Conservation (phyloP, 257 asterid species). For the Scutellaria minor region DNA sequence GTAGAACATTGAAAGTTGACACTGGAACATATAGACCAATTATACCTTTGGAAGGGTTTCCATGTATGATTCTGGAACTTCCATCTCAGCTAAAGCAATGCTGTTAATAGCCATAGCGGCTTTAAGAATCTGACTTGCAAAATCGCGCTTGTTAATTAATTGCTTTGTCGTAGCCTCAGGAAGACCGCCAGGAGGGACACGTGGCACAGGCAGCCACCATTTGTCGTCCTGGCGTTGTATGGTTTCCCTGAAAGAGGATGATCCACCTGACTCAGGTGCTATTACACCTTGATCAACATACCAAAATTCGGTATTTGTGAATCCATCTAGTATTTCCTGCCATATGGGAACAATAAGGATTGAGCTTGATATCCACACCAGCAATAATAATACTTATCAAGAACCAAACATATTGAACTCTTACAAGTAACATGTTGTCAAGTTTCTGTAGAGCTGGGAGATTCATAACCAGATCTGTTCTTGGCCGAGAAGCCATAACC, state of each 20-base stretch:
- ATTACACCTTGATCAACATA: slow-evolving; percentile 55
- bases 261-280: slow-evolving; percentile 70
- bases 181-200: slow-evolving; percentile 78
- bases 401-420: slow-evolving; percentile 21
- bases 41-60: slow-evolving; percentile 86
- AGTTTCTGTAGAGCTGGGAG: slow-evolving; percentile 94
- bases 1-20: too few relatives aligned
- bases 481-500: slow-evolving; percentile 81
- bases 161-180: slow-evolving; percentile 61
- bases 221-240: slow-evolving; percentile 75
- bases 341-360: slow-evolving; percentile 3
- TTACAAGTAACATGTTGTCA: slow-evolving; percentile 81
- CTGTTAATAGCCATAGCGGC: slow-evolving; percentile 85
- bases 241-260: slow-evolving; percentile 57
- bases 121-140: slow-evolving; percentile 78
- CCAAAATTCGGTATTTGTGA: slow-evolving; percentile 75
- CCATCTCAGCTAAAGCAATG: slow-evolving; percentile 83
- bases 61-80: slow-evolving; percentile 76
- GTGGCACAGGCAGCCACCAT: slow-evolving; percentile 98
- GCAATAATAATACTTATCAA: not conserved
- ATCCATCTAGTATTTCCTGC: slow-evolving; percentile 83
- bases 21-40: too few relatives aligned
- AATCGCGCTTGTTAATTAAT: slow-evolving; percentile 70
- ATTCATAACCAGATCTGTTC: slow-evolving; percentile 70
- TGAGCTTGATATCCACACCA: not conserved